Percentiles rank a stretch among this genome's conserved stretches.
phyloP scores from a whole-genome alignment of 805 yeast genomes.

The Yarrowia deformans region DNA sequence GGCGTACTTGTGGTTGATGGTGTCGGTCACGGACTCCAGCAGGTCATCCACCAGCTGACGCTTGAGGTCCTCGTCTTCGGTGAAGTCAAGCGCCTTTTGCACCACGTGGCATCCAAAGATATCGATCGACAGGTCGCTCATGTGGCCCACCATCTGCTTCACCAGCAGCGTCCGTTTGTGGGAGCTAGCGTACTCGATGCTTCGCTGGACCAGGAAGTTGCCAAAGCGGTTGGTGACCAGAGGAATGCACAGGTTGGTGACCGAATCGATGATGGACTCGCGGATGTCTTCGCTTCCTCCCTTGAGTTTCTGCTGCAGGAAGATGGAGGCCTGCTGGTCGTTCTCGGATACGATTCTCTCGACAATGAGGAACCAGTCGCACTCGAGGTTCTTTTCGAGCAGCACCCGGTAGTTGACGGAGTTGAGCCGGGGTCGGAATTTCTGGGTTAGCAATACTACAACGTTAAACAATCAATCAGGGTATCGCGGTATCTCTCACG shows the following conservation, averaged over 20 bases:
- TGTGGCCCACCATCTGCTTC: slow-evolving; percentile 48
- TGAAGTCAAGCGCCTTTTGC: slow-evolving; percentile 53
- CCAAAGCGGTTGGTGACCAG: slow-evolving; percentile 55
- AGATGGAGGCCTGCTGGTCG: slow-evolving; percentile 55
- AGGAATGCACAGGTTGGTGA: slow-evolving; percentile 46
- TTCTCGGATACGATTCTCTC: slow-evolving; percentile 49
- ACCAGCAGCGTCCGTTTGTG: slow-evolving; percentile 47
- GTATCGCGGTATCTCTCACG: slow-evolving; percentile 25
- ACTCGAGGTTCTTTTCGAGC: slow-evolving; percentile 46
- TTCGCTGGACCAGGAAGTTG: slow-evolving; percentile 53
- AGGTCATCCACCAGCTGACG: slow-evolving; percentile 52
- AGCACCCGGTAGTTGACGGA: slow-evolving; percentile 48
- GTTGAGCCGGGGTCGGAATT: slow-evolving; percentile 27
- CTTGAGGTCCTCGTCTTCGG: slow-evolving; percentile 46
- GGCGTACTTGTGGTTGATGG: slow-evolving; percentile 53
- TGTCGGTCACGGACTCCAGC: slow-evolving; percentile 47
- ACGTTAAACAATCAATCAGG: not conserved
- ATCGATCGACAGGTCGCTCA: slow-evolving; percentile 49
- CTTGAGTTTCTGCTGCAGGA: slow-evolving; percentile 53
- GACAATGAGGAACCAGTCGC: slow-evolving; percentile 49
- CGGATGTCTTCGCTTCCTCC: slow-evolving; percentile 48
- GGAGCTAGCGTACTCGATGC: slow-evolving; percentile 51
- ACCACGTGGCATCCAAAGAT: slow-evolving; percentile 56
- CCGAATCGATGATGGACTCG: slow-evolving; percentile 47
- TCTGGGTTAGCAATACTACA: slow-evolving; percentile 5